Conservation (phyloP, 495 filamentous ascomycete genomes). For the Paragyromitra xinjiangensis region DNA sequence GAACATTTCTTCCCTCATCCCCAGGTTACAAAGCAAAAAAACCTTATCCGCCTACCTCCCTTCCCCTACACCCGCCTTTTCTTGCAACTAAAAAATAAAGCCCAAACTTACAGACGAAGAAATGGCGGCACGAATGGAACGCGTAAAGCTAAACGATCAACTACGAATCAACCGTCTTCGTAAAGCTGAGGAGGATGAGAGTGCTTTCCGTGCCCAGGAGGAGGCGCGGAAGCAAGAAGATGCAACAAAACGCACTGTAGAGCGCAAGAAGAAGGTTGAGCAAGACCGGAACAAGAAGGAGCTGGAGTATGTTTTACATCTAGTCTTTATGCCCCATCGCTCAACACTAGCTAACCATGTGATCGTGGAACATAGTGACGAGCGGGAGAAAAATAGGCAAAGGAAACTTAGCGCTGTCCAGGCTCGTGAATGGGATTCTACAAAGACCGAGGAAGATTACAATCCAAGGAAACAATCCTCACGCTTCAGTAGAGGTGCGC, state of each 20-base stretch:
- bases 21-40: neutral
- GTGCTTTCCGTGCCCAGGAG: conserved; percentile 61
- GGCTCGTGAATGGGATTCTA: conserved; percentile 79
- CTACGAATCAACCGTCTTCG: conserved; percentile 63
- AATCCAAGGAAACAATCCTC: conserved; percentile 45
- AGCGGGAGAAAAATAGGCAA: conserved; percentile 75
- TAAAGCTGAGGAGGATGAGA: conserved; percentile 65
- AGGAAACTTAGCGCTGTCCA: conserved; percentile 73
- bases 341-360: neutral
- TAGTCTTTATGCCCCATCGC: neutral
- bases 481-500: conserved; percentile 48
- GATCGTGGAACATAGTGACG: conserved; percentile 56
- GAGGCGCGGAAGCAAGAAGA: conserved; percentile 64
- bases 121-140: conserved; percentile 64
- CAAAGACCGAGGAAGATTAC: conserved; percentile 72
- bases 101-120: conserved; percentile 66
- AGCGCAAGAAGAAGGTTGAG: conserved; percentile 61
- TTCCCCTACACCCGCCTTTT: conserved; percentile 23
- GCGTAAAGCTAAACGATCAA: conserved; percentile 62
- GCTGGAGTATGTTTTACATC: conserved; percentile 60
- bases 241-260: conserved; percentile 63
- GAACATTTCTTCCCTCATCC: neutral
- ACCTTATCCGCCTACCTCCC: too few relatives aligned
- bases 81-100: conserved; percentile 48
- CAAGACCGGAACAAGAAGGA: conserved; percentile 62